Conservation (phyloP, 2,329 filamentous ascomycete genomes). For the Diplodia corticola region DNA sequence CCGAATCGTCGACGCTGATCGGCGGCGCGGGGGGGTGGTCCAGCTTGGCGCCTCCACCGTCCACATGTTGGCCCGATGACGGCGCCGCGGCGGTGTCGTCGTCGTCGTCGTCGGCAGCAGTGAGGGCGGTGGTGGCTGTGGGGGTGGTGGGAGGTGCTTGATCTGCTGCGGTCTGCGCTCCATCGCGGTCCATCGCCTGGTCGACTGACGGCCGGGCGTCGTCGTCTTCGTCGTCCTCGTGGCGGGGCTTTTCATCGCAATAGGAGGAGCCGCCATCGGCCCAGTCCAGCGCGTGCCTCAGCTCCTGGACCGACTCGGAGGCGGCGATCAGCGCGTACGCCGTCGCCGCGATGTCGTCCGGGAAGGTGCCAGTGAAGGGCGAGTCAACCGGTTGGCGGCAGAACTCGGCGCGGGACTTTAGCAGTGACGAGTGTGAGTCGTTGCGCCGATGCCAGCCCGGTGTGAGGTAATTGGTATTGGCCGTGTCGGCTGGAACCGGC, state of each 20-base stretch:
- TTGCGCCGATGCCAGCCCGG: not conserved
- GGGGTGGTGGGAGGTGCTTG: too few species aligned
- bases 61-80: not conserved
- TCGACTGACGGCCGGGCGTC: too few species aligned
- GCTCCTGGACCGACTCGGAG: not conserved
- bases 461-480: not conserved
- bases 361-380: not conserved
- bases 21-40: not conserved
- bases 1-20: not conserved
- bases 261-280: not conserved
- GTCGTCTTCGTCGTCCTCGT: not conserved
- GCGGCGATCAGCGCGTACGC: not conserved
- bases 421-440: not conserved
- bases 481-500: not conserved
- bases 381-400: not conserved
- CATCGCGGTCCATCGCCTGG: not conserved
- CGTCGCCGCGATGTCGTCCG: not conserved
- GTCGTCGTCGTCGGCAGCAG: too few species aligned
- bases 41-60: not conserved
- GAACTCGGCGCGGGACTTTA: not conserved
- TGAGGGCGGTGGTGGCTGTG: too few species aligned
- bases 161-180: too few species aligned
- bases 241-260: not conserved
- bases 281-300: not conserved
- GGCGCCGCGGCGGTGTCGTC: not conserved